Evolutionary conservation across 169 alveolate genomes (phyloP).

Genomic region (Plasmodium blacklocki): DNA sequence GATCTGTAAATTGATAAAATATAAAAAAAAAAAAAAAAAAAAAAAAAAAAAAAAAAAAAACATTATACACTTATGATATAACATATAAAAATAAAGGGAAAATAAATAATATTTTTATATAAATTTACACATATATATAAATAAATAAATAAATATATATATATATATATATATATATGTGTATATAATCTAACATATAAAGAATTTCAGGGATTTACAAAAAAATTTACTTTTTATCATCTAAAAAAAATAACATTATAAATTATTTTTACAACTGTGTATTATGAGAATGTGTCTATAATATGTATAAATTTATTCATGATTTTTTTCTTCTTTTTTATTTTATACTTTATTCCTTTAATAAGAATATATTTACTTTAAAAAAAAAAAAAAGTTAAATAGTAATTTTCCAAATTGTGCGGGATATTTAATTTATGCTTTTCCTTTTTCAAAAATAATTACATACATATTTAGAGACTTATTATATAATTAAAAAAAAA

Average conservation of each 20-base stretch:
- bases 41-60: not conserved
- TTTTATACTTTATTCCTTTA: not conserved
- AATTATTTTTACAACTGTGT: no score
- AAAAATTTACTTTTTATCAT: slow-evolving; percentile 7
- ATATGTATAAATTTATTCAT: not conserved
- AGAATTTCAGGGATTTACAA: not conserved
- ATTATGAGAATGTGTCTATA: no score
- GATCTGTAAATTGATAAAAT: slow-evolving; percentile 18
- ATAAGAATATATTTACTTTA: no score
- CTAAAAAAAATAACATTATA: slow-evolving; percentile 1
- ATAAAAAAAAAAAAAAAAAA: not conserved
- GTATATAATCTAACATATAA: slow-evolving; percentile 17
- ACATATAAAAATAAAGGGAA: not conserved
- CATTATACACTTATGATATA: not conserved
- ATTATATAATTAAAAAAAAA: no score
- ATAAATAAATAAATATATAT: no score
- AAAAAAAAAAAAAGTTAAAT: no score
- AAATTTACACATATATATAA: not conserved
- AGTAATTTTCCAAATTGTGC: no score
- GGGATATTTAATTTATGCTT: no score
- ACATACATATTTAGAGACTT: no score
- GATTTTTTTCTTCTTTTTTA: not conserved
- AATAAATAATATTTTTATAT: not conserved
- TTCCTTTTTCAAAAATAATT: no score
- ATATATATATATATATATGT: no score